Evolutionary conservation across 108 stramenopile species (phyloP).

Genomic region (Nannochloropsis granulata): DNA sequence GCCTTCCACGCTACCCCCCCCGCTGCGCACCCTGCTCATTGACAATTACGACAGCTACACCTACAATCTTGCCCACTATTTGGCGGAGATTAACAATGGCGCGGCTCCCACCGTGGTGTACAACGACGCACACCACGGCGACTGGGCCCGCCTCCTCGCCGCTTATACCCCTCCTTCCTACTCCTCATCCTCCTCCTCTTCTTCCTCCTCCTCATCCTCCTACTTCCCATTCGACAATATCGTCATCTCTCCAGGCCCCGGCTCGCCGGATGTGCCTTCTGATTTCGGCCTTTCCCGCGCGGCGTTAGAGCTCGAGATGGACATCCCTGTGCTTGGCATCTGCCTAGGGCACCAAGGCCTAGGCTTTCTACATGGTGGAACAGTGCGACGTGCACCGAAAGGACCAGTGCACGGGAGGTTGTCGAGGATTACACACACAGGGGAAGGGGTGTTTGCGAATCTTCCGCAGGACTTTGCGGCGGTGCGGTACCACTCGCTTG

Average conservation of each 20-base stretch:
- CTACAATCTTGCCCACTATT: constrained; percentile 72
- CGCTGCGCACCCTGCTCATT: constrained; percentile 50
- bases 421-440: constrained; percentile 37
- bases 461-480: constrained; percentile 44
- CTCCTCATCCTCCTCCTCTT: neutral
- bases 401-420: constrained; percentile 73
- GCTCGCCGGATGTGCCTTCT: constrained; percentile 41
- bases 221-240: constrained; percentile 50
- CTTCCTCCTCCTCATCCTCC: neutral
- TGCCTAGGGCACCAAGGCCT: constrained; percentile 84
- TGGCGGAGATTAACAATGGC: constrained; percentile 47
- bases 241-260: constrained; percentile 71
- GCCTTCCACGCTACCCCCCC: neutral
- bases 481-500: constrained; percentile 85
- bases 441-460: constrained; percentile 20
- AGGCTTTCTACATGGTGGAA: constrained; percentile 50
- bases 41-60: constrained; percentile 94
- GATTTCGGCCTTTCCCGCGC: constrained; percentile 49
- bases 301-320: constrained; percentile 36
- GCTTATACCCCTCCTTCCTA: neutral
- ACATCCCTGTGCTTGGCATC: constrained; percentile 68
- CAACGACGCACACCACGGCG: constrained; percentile 49
- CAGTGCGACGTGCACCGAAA: constrained; percentile 23
- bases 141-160: neutral
- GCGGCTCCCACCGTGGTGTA: constrained; percentile 57